phyloP scores from a whole-genome alignment of 768 basidiomycete genomes.

The Mycena sanguinolenta region DNA sequence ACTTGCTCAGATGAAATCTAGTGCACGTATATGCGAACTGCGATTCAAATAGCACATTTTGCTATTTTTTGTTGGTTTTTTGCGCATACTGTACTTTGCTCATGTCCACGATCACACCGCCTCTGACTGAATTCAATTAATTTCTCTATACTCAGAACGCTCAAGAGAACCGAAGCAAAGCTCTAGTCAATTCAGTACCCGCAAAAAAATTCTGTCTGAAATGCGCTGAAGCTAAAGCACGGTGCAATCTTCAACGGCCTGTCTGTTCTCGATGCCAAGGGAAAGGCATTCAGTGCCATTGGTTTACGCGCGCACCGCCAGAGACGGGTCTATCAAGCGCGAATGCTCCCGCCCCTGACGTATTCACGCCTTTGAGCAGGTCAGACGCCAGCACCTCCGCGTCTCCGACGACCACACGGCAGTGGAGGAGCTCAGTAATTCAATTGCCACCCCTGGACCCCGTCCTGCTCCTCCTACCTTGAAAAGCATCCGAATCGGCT shows the following conservation, averaged over 20 bases:
- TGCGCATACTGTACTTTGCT: no score
- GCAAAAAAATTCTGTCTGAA: conserved; percentile 31
- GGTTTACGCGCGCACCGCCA: not conserved
- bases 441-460: not conserved
- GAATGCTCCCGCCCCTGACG: not conserved
- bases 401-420: no score
- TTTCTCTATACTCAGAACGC: not conserved
- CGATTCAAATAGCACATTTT: no score
- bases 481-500: conserved; percentile 23
- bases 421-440: not conserved
- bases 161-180: not conserved
- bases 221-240: conserved; percentile 30
- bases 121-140: not conserved
- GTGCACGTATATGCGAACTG: no score
- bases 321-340: not conserved
- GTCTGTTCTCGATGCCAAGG: conserved; percentile 23
- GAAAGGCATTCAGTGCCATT: conserved; percentile 12
- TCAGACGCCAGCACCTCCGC: not conserved
- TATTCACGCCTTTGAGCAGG: not conserved
- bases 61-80: no score
- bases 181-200: not conserved
- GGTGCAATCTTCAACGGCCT: conserved; percentile 30
- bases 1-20: no score
- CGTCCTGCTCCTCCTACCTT: not conserved
- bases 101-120: not conserved